phyloP scores from a whole-genome alignment of 306 rosid genomes.

The Datisca glomerata region DNA sequence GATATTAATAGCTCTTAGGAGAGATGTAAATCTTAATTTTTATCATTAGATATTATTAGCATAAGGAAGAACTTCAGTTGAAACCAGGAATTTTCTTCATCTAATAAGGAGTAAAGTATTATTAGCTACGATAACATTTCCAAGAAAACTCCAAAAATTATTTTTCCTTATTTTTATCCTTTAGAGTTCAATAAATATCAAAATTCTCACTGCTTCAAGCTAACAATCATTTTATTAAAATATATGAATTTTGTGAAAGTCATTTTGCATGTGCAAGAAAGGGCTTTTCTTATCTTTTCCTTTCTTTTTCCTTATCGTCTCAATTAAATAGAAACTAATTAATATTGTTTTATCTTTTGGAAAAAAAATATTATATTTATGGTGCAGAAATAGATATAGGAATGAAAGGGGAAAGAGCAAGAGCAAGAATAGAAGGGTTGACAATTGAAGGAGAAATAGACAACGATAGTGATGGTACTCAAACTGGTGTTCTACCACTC shows the following conservation, averaged over 20 bases:
- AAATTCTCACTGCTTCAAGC: neutral
- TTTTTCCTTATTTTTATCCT: no score
- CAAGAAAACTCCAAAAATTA: no score
- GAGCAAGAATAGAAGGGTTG: conserved; percentile 36
- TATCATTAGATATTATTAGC: no score
- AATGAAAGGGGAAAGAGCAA: conserved; percentile 19
- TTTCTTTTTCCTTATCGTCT: neutral
- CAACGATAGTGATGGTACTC: conserved; percentile 51
- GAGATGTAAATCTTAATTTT: no score
- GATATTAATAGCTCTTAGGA: no score
- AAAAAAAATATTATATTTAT: neutral
- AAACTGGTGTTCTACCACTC: conserved; percentile 30
- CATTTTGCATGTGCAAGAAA: neutral
- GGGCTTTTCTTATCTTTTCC: no score
- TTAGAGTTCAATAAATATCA: no score
- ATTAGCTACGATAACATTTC: no score
- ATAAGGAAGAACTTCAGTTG: no score
- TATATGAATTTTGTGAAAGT: neutral
- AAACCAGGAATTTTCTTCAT: no score
- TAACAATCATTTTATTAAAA: neutral
- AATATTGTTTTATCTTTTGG: neutral
- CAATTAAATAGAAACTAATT: neutral
- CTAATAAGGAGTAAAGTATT: no score
- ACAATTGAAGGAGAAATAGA: conserved; percentile 65
- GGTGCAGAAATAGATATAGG: conserved; percentile 27